These are phyloP conservation scores for Tetrastigma voinierianum DNA, from an alignment of 164 flowering plant species.

Conservation along the genomic window DNA sequence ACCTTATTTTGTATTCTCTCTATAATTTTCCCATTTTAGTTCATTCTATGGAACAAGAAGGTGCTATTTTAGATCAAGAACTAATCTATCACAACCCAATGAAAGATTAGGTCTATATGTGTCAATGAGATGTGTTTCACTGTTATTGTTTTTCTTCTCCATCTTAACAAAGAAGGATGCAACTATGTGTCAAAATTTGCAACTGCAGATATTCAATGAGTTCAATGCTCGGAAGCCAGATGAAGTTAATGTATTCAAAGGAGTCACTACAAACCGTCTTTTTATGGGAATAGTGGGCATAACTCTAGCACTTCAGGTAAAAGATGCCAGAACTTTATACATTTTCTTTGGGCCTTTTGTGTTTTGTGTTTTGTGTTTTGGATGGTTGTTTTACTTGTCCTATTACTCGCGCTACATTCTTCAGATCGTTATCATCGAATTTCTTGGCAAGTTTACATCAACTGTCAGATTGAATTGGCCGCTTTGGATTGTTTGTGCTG, in stretches of 20 bases:
- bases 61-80: too few species aligned
- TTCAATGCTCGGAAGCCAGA: conserved; percentile 96
- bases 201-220: conserved; percentile 75
- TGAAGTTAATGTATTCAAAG: conserved; percentile 68
- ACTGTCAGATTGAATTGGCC: conserved; percentile 71
- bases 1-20: too few species aligned
- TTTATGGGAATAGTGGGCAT: conserved; percentile 69
- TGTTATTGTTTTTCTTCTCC: too few species aligned
- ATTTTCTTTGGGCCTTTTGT: not conserved
- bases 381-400: not conserved
- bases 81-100: too few species aligned
- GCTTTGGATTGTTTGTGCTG: conserved; percentile 65
- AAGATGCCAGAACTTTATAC: not conserved
- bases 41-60: too few species aligned
- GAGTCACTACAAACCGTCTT: conserved; percentile 66
- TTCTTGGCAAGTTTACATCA: conserved; percentile 72
- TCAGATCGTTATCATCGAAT: conserved; percentile 66
- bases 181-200: too few species aligned
- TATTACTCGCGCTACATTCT: conserved; percentile 8
- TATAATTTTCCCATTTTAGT: too few species aligned
- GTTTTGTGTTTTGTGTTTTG: not conserved
- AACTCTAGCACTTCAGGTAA: conserved; percentile 85
- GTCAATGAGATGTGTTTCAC: too few species aligned
- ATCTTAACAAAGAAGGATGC: too few species aligned
- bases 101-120: too few species aligned